phyloP scores from a whole-genome alignment of 352 stramenopile genomes.

The Aphanomyces stellatus region DNA sequence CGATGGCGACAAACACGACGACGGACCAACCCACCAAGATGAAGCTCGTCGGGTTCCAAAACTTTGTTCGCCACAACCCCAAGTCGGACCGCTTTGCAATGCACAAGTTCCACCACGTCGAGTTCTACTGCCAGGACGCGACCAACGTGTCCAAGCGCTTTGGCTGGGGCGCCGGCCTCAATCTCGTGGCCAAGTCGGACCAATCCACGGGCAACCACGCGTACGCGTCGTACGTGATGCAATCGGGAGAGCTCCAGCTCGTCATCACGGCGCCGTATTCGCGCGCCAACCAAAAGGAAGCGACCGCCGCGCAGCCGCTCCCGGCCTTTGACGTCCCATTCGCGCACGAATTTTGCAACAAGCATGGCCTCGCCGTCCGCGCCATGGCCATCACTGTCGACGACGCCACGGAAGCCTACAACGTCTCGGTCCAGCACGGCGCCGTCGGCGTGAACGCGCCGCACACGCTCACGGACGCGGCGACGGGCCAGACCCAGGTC shows the following conservation, averaged over 20 bases:
- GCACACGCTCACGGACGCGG: conserved; percentile 43
- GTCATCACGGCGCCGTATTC: conserved; percentile 86
- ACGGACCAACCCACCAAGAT: conserved; percentile 34
- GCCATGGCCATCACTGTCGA: conserved; percentile 77
- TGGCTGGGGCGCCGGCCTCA: conserved; percentile 74
- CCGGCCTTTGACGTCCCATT: conserved; percentile 26
- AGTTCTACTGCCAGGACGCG: conserved; percentile 77
- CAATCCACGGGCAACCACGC: conserved; percentile 81
- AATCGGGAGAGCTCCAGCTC: conserved; percentile 70
- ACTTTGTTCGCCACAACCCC: conserved; percentile 70
- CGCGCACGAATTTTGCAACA: conserved; percentile 69
- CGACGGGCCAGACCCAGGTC: conserved; percentile 39
- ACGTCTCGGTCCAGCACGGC: conserved; percentile 61
- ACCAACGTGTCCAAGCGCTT: conserved; percentile 76
- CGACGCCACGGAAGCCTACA: conserved; percentile 67
- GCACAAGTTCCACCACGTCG: conserved; percentile 76
- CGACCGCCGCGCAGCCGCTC: not conserved
- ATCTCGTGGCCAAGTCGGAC: conserved; percentile 70
- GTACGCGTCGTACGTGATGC: conserved; percentile 78
- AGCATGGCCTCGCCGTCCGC: conserved; percentile 71
- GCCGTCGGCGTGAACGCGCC: conserved; percentile 46
- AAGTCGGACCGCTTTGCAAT: conserved; percentile 67
- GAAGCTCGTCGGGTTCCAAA: conserved; percentile 58
- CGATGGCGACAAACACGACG: conserved; percentile 14
- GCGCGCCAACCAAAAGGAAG: conserved; percentile 49